phyloP scores from a whole-genome alignment of 208 protist species.

The Acanthamoeba lenticulata region DNA sequence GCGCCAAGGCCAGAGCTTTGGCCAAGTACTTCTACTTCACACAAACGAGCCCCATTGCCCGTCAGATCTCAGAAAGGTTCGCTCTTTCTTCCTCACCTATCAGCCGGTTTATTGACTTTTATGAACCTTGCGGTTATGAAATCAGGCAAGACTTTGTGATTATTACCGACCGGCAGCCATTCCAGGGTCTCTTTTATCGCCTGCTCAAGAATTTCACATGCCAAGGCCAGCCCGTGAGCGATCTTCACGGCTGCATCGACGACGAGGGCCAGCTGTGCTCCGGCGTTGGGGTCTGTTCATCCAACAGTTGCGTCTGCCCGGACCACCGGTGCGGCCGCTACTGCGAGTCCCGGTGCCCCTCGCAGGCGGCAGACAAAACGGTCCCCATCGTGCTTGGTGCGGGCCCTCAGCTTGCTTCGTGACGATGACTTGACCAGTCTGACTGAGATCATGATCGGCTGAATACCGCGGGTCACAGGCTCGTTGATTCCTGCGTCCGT shows the following conservation, averaged over 20 bases:
- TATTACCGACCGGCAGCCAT: neutral
- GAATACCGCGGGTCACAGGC: neutral
- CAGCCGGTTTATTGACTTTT: neutral
- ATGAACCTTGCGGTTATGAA: neutral
- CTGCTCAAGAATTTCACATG: conserved; percentile 2
- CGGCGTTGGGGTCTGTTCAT: neutral
- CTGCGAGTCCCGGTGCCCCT: neutral
- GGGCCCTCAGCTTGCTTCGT: no score
- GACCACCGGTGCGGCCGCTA: neutral
- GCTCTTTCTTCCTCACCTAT: neutral
- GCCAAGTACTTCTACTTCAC: neutral
- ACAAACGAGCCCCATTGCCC: neutral
- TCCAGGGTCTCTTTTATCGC: neutral
- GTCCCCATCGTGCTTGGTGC: neutral
- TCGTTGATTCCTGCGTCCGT: neutral
- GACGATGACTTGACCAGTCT: no score
- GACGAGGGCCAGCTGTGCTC: neutral
- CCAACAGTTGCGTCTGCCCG: neutral
- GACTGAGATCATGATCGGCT: no score
- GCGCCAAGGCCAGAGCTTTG: neutral
- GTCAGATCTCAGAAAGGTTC: neutral
- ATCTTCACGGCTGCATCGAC: neutral
- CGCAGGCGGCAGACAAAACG: neutral
- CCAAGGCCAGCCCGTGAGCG: neutral
- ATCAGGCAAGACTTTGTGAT: neutral